These are phyloP conservation scores for Ailanthus altissimus DNA, from an alignment of 345 rosid species.

Conservation along the genomic window DNA sequence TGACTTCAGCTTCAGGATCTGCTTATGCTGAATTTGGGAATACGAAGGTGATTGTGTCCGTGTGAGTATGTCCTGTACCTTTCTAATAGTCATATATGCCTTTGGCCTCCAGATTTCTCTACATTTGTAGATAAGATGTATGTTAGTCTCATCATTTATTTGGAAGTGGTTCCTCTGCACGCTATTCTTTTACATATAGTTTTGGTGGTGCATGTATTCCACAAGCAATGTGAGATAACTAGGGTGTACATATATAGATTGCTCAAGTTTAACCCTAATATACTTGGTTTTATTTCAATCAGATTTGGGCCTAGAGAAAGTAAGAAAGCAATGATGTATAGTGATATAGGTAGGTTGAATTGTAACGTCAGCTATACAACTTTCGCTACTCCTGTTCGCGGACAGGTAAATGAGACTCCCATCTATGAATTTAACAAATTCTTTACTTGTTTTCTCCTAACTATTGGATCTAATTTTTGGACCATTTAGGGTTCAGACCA, in stretches of 20 bases:
- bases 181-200: background rate
- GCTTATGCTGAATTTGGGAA: constrained; percentile 97
- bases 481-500: constrained; percentile 68
- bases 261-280: background rate
- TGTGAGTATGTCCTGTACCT: constrained; percentile 57
- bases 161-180: background rate
- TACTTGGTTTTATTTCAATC: constrained; percentile 11
- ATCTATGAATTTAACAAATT: constrained; percentile 3
- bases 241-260: background rate
- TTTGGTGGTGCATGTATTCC: background rate
- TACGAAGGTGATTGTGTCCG: constrained; percentile 93
- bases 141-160: background rate
- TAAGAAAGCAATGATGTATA: constrained; percentile 91
- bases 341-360: constrained; percentile 77
- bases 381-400: constrained; percentile 63
- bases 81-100: background rate
- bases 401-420: constrained; percentile 54
- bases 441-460: constrained; percentile 4
- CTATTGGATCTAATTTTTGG: constrained; percentile 17
- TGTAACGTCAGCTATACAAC: constrained; percentile 91
- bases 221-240: background rate
- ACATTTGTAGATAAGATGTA: background rate
- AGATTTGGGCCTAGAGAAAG: constrained; percentile 99
- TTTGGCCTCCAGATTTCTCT: constrained; percentile 9
- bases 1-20: constrained; percentile 88